Evolutionary conservation across 2,329 filamentous ascomycete genomes (phyloP), one percentile per base, ranked within the genome.

Genomic region (Colletotrichum nymphaeae): DNA sequence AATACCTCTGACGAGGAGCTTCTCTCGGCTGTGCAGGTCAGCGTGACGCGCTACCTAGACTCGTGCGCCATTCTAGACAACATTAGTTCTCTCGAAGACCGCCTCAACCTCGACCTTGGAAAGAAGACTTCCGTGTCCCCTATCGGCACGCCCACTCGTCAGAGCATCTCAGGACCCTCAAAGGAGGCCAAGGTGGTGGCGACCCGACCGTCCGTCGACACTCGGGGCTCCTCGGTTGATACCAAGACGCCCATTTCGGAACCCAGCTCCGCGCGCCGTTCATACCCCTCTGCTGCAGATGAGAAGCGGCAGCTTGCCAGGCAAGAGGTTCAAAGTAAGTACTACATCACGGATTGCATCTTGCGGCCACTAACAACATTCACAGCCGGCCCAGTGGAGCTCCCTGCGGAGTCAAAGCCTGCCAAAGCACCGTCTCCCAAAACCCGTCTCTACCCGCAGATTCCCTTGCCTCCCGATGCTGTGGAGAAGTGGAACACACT

Each of bases 401-500:
- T 55, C 55, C 67, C 70, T 35, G 69, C 42, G 14, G 72, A 72
- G 22, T 16, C 57, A 12, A 72, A 59, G 30, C 37, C 72, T 12
- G 57, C 68, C 55, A 76, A 75, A 64, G 9, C 72, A 11, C 42
- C 58, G 19, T 63, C 69, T 16, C 22, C 81, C 4, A 91, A 90
- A 72, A 82, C 88, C 63, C 88, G 89, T 46, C 84, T 92, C 3
- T 93, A 91, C 75, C 90, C 90, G 0, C 88, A 91, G 65, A 87
- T 91, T 0, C 82, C 87, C 0, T 83, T 92, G 1, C 84, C 91
- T 0, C 86, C 89, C 3, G 89, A 91, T 12, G 86, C 91, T 2
- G 84, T 95, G 2, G 90, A 94, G 46, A 89, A 91, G 74, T 96
- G 93, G 93, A 93, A 95, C 77, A 86, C 86, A 1, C 88, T 88